phyloP scores from a whole-genome alignment of 2,329 filamentous ascomycete species.

The Zymoseptoria brevis region DNA sequence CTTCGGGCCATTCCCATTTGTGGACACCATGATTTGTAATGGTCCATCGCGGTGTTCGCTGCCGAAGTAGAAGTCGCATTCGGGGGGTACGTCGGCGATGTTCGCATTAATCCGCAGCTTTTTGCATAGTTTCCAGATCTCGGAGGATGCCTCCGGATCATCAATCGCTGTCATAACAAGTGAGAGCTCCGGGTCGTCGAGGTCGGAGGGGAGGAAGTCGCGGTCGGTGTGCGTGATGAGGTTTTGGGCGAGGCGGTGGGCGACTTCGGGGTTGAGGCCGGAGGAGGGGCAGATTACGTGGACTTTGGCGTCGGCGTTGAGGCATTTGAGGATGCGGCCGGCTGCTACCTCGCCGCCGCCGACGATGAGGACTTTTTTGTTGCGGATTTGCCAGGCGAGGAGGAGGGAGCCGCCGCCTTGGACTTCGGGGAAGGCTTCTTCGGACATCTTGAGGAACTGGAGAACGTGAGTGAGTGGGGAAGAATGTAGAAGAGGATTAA shows the following conservation, averaged over 20 bases:
- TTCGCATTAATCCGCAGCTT: constrained; percentile 77
- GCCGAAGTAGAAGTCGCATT: constrained; percentile 99
- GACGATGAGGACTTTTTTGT: constrained; percentile 83
- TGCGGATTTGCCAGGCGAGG: constrained; percentile 87
- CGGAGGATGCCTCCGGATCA: constrained; percentile 80
- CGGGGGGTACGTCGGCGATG: constrained; percentile 90
- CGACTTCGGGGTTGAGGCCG: constrained; percentile 82
- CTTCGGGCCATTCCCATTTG: constrained; percentile 90
- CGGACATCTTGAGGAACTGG: constrained; percentile 5
- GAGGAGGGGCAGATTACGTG: constrained; percentile 69
- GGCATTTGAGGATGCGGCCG: constrained; percentile 84
- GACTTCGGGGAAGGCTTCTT: constrained; percentile 58
- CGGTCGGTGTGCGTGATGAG: constrained; percentile 77
- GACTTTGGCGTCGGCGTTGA: constrained; percentile 89
- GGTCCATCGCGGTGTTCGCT: constrained; percentile 92
- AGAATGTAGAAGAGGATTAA: not conserved
- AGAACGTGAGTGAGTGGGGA: not conserved
- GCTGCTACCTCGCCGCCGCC: constrained; percentile 96
- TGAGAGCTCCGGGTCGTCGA: constrained; percentile 59
- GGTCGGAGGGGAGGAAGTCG: constrained; percentile 75
- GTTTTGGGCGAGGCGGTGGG: constrained; percentile 64
- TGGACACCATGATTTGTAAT: constrained; percentile 96
- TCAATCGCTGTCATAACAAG: constrained; percentile 95
- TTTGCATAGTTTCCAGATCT: constrained; percentile 91
- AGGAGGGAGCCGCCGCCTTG: constrained; percentile 90